Evolutionary conservation across 768 basidiomycete genomes (phyloP).

Genomic region (Phylloporus arenicola): DNA sequence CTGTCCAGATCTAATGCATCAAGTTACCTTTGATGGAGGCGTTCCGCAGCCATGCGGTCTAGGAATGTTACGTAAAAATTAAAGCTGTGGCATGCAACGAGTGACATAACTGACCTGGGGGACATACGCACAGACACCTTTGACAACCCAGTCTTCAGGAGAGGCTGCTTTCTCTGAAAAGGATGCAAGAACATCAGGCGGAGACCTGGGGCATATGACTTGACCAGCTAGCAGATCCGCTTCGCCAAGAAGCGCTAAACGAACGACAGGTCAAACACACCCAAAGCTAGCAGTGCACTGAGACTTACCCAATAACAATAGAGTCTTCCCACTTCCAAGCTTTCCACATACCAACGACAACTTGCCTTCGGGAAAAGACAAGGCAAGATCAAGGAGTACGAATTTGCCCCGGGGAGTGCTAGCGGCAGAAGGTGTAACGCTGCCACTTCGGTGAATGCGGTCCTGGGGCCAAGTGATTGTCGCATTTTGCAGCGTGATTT

Average conservation of each 20-base stretch:
- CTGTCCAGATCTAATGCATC: slow-evolving; percentile 24
- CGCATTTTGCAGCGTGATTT: slow-evolving; percentile 74
- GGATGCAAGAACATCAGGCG: slow-evolving; percentile 68
- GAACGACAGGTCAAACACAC: slow-evolving; percentile 6
- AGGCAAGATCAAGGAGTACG: slow-evolving; percentile 67
- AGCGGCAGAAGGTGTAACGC: slow-evolving; percentile 46
- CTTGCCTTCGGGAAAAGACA: slow-evolving; percentile 75
- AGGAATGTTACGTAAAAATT: slow-evolving; percentile 6
- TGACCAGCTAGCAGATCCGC: slow-evolving; percentile 63
- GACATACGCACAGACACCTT: slow-evolving; percentile 80
- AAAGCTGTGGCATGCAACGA: slow-evolving; percentile 2
- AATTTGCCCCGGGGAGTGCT: slow-evolving; percentile 79
- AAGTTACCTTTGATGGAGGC: slow-evolving; percentile 41
- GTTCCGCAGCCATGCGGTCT: slow-evolving; percentile 68
- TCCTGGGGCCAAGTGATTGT: slow-evolving; percentile 91
- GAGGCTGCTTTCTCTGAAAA: slow-evolving; percentile 41
- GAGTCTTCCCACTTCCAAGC: slow-evolving; percentile 83
- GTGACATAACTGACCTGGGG: slow-evolving; percentile 49
- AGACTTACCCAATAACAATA: slow-evolving; percentile 60
- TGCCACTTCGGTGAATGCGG: slow-evolving; percentile 41
- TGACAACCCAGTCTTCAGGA: slow-evolving; percentile 69
- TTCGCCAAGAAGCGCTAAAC: slow-evolving; percentile 64
- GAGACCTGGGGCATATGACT: slow-evolving; percentile 76
- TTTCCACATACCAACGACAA: slow-evolving; percentile 85
- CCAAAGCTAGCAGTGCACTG: not conserved